These are phyloP conservation scores for Cercospora sp. DNA, from an alignment of 2,329 filamentous ascomycete species.

Conservation along the genomic window DNA sequence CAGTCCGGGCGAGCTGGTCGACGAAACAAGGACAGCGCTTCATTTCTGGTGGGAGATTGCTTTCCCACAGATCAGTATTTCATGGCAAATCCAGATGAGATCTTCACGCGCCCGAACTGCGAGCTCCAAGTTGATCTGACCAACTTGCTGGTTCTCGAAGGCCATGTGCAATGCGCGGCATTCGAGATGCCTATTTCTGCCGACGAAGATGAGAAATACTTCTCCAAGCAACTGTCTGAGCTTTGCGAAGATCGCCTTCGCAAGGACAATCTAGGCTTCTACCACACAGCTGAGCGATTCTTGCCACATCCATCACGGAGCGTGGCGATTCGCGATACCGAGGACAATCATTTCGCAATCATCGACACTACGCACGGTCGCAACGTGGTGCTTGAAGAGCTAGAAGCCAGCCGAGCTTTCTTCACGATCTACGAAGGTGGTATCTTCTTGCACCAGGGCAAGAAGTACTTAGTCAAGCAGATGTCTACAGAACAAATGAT, in stretches of 20 bases:
- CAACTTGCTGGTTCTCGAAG: slow-evolving; percentile 88
- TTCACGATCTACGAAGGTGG: slow-evolving; percentile 97
- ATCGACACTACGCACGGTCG: slow-evolving; percentile 80
- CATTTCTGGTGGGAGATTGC: slow-evolving; percentile 82
- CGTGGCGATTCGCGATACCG: slow-evolving; percentile 85
- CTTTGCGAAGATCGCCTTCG: slow-evolving; percentile 74
- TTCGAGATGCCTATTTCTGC: slow-evolving; percentile 91
- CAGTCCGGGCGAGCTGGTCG: slow-evolving; percentile 91
- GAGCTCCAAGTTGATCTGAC: slow-evolving; percentile 88
- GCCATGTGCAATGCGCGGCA: slow-evolving; percentile 92
- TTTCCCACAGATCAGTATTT: slow-evolving; percentile 94
- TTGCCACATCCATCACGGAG: slow-evolving; percentile 78
- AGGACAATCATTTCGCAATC: slow-evolving; percentile 91
- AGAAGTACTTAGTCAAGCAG: slow-evolving; percentile 86
- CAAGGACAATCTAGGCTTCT: slow-evolving; percentile 76
- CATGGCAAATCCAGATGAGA: slow-evolving; percentile 92
- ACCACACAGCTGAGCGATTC: slow-evolving; percentile 86
- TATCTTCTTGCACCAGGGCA: slow-evolving; percentile 96
- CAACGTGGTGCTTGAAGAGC: slow-evolving; percentile 86
- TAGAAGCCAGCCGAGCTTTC: slow-evolving; percentile 92
- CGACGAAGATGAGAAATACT: slow-evolving; percentile 72
- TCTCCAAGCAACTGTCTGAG: slow-evolving; percentile 69
- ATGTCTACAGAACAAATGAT: slow-evolving; percentile 78
- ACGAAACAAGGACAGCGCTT: slow-evolving; percentile 89
- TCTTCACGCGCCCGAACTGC: slow-evolving; percentile 88